These are phyloP conservation scores for Iris macrosiphon DNA, from an alignment of 106 monocot species.

Conservation along the genomic window DNA sequence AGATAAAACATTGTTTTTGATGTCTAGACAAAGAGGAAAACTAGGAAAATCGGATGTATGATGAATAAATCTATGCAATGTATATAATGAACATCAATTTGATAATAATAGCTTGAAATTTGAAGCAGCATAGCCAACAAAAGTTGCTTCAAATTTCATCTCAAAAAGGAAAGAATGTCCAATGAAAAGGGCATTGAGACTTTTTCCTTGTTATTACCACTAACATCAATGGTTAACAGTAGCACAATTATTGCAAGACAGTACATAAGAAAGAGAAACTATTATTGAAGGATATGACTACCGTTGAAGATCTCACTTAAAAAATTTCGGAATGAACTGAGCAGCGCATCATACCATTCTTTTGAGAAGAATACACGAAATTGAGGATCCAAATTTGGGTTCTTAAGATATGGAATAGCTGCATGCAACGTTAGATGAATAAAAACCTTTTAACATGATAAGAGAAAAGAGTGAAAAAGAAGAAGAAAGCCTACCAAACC, in stretches of 20 bases:
- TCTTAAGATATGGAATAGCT: slow-evolving; percentile 93
- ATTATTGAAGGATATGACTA: slow-evolving; percentile 74
- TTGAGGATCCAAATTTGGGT: slow-evolving; percentile 78
- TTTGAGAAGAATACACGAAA: slow-evolving; percentile 94
- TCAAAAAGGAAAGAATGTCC: no score
- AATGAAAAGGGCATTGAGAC: no score
- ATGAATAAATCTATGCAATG: no score
- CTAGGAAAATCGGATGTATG: no score
- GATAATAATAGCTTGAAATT: no score
- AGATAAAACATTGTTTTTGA: no score
- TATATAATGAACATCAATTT: no score
- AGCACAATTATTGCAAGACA: neutral
- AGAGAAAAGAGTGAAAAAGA: neutral
- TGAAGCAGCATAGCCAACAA: no score
- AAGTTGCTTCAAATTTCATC: no score
- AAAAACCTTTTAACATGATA: neutral
- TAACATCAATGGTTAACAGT: no score
- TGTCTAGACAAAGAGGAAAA: no score
- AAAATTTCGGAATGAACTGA: slow-evolving; percentile 77
- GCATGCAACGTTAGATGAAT: slow-evolving; percentile 21
- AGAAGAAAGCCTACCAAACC: slow-evolving; percentile 68
- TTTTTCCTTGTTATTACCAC: no score
- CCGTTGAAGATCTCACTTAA: slow-evolving; percentile 90
- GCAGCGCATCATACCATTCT: slow-evolving; percentile 86
- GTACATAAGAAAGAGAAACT: neutral